A percentile compares a stretch with the other conserved stretches of the same genome.
These are phyloP conservation scores for Botrytis elliptica DNA, from an alignment of 2,329 filamentous ascomycete genomes.

Conservation along the genomic window DNA sequence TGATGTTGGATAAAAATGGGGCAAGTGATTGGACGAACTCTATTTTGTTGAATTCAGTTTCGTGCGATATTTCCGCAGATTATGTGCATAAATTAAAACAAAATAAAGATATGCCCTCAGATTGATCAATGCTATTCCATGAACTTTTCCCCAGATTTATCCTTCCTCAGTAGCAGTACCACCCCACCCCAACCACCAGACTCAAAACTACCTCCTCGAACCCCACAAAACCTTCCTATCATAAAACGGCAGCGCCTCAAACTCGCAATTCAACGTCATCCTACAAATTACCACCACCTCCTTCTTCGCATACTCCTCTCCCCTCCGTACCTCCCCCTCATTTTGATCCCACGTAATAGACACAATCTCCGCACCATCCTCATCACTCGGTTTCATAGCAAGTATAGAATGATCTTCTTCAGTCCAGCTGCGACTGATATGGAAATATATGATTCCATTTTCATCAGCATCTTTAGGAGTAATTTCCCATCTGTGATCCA, in stretches of 20 bases:
- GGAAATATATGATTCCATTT: not conserved
- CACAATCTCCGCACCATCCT: not conserved
- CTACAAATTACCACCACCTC: not conserved
- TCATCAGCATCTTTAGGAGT: not conserved
- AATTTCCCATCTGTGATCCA: not conserved
- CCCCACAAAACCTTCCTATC: not conserved
- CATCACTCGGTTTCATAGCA: not conserved
- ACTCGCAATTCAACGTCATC: not conserved
- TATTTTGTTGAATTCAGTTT: not conserved
- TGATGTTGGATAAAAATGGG: not conserved
- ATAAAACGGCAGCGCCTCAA: not conserved
- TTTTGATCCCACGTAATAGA: not conserved
- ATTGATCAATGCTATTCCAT: rapidly evolving
- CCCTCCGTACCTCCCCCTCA: not conserved
- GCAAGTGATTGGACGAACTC: not conserved
- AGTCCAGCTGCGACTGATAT: not conserved
- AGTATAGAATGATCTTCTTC: not conserved
- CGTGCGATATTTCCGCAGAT: rapidly evolving
- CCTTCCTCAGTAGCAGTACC: not conserved
- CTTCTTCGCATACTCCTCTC: not conserved
- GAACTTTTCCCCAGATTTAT: not conserved
- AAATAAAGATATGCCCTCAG: not conserved
- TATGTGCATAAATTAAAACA: not conserved
- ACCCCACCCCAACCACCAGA: not conserved
- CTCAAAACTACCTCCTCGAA: not conserved